Base-by-base conservation (phyloP, 1,284 basidiomycete species). In the Mrakiaceae sp. region DNA sequence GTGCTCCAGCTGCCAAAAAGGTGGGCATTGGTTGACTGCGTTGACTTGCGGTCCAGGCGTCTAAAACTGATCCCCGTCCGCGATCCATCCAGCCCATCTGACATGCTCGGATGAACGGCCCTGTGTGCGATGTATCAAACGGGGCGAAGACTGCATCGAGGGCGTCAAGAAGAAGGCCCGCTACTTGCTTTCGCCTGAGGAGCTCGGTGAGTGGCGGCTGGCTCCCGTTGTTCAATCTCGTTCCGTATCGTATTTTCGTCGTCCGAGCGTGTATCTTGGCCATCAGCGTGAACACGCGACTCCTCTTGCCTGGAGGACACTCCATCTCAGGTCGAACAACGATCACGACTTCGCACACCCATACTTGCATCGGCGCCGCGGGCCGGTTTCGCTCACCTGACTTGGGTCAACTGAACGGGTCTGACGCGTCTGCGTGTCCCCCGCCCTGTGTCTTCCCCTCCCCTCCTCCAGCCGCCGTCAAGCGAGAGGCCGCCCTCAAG, bases 161-260 rank as follows among this genome's bases (percentile, higher is more conserved):
- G 64, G 64, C 7, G 56, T 43, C 7, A 66, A 66, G 64, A 66
- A 66, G 57, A 66, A 66, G 47, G 63, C 63, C 2, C 50, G 63
- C 7, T 64, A 64, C 49, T 58, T 64, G 10, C 56, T 58, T 5
- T 16, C 46, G 3, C 46, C 57, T 14, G 63, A 64, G 58, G 63
- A 64, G n/a, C 63, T 64, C 42, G 63, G 43, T 27, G 16, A 52
- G 16, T 58, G 47, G 1, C 27, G 27, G 27, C 27, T 27, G 27
- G 27, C 27, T 27, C 27, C 27, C 27, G 27, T 27, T 27, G 27
- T 27, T 27, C 27, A 27, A 27, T 27, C 27, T 27, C 2, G 27
- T 27, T 27, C 27, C 27, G 27, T 27, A 27, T 27, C 27, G 27
- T 27, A 27, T 27, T 27, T 27, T 27, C 27, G 42, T 53, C 9